Base-by-base conservation (phyloP, 73 alveolate species). In the Stentor roeselii region DNA sequence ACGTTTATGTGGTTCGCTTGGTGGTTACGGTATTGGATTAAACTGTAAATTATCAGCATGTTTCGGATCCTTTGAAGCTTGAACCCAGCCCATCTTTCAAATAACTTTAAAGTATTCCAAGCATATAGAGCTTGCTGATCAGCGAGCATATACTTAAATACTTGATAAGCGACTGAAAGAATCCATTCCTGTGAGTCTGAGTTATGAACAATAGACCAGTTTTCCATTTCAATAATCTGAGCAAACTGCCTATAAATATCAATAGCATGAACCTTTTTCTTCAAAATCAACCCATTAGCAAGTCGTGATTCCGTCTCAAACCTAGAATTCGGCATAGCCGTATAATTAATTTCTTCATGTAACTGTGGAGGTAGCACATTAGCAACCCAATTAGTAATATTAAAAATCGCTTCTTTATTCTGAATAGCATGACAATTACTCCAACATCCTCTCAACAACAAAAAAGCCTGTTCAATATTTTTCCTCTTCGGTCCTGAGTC, bases 291-390 rank as follows among this genome's bases (percentile, higher is more conserved):
- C 21, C 34, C 34, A 40, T 32, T 67, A 40, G 80, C 21, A 21
- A 67, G 80, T 2, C 37, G n/a, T 36, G 41, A 14, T 21, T 67
- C 80, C 0, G 80, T 21, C 41, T 21, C 37, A 21, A 21, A 21
- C 14, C 80, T 27, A 67, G 37, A 21, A 2, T 67, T 67, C 41
- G n/a, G 80, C 27, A 67, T n/a, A 11, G 80, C 37, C 11, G 80
- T 67, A 2, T 67, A 67, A 32, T 67, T 67, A 34, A 67, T 67
- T 67, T 67, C 80, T 67, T 67, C 80, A 67, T 67, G 80, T 40
- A 67, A 2, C 37, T 67, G 80, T 27, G 80, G 80, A 67, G 80
- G 80, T 14, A 67, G n/a, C 0, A 67, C 80, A 21, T 21, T 67
- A 1, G 21, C 80, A 30, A 67, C 34, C n/a, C 37, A 67, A 2